Evolutionary conservation across 2,329 filamentous ascomycete genomes (phyloP).

Genomic region (Nigrospora osmanthi): DNA sequence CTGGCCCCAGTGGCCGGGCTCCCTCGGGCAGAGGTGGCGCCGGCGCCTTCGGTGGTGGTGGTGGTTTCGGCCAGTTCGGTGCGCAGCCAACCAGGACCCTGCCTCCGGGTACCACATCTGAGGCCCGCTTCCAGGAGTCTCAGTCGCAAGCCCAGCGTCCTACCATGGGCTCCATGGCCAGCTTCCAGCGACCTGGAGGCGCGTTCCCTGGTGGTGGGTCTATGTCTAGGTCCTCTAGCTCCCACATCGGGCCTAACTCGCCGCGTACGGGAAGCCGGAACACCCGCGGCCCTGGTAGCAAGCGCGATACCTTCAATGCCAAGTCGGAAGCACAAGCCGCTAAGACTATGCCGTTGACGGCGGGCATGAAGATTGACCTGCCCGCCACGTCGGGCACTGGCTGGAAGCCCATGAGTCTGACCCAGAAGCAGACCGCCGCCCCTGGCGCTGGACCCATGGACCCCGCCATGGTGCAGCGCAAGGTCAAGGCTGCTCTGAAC

Average conservation of each 20-base stretch:
- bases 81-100: conserved; percentile 48
- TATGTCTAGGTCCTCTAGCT: conserved; percentile 52
- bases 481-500: conserved; percentile 97
- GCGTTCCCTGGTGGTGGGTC: conserved; percentile 53
- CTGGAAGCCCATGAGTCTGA: conserved; percentile 81
- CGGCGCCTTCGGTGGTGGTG: conserved; percentile 53
- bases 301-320: conserved; percentile 44
- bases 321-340: conserved; percentile 62
- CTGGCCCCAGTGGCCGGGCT: conserved; percentile 38
- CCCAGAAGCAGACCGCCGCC: conserved; percentile 29
- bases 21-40: conserved; percentile 43
- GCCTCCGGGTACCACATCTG: conserved; percentile 69
- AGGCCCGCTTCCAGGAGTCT: conserved; percentile 65
- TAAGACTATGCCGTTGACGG: conserved; percentile 88
- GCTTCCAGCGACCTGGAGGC: conserved; percentile 53
- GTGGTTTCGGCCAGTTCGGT: conserved; percentile 45
- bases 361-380: conserved; percentile 72
- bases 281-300: conserved; percentile 52
- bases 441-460: conserved; percentile 58
- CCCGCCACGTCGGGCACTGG: conserved; percentile 66
- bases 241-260: conserved; percentile 55
- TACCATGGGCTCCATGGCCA: conserved; percentile 44
- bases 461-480: conserved; percentile 90
- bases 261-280: conserved; percentile 60
- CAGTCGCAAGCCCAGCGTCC: conserved; percentile 38